Evolutionary conservation across 176 grass and related monocot genomes (phyloP), one percentile per base, ranked within the genome.

Genomic region (Echinochloa phyllopogon): DNA sequence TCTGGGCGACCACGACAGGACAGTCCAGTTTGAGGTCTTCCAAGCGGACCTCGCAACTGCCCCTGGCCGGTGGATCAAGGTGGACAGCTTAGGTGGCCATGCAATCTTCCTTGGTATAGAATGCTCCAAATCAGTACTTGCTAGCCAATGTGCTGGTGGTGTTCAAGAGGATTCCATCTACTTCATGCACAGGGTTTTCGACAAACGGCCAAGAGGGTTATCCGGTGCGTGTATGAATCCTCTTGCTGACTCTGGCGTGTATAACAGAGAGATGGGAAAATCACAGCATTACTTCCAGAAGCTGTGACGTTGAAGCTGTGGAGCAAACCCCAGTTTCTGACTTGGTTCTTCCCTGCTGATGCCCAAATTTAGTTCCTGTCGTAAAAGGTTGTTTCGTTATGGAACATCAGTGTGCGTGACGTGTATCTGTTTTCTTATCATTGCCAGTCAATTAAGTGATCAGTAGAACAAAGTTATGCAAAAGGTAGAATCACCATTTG

Each of bases 121-220:
- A 8, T 84, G 82, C 82, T 76, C 72, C 16, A 5, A 55, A 5
- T 65, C 71, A 8, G 44, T 84, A 16, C 36, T 49, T 23, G 69
- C 42, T 36, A n/a, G 69, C 8, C 21, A 51, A 51, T 55, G 36
- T 24, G 18, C 15, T 4, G 68, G 5, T 20, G 69, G 53, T 61
- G 55, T 72, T 74, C 17, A 23, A 49, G 11, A 62, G 43, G 81
- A 83, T 24, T 74, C 57, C 8, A 61, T 83, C 81, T 83, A 63
- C 43, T 83, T 83, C 33, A n/a, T 83, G 70, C 20, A 61, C 21
- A 15, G 3, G n/a, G 0, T 5, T 60, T 6, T 6, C 7, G 72
- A 75, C 27, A 75, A 38, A n/a, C n/a, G n/a, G n/a, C n/a, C n/a
- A n/a, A n/a, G 2, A n/a, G n/a, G n/a, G n/a, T n/a, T n/a, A n/a